Percentiles rank a stretch among this genome's conserved stretches.
Conservation (phyloP, 73 alveolate genomes). For the Paramecium octaurelia region DNA sequence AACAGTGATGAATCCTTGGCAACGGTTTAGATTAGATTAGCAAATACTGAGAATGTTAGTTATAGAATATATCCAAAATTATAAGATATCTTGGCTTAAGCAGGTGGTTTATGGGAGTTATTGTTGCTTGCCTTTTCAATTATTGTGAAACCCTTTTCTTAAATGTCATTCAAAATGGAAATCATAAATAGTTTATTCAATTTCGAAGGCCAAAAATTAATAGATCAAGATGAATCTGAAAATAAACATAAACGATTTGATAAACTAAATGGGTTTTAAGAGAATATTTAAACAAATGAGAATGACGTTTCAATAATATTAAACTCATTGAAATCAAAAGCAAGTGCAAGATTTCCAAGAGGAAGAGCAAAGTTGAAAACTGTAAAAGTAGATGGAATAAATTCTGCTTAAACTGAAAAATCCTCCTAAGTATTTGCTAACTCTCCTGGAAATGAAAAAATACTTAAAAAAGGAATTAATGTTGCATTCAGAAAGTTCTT, state of each 20-base stretch:
- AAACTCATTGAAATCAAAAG: not conserved
- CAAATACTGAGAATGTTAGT: not conserved
- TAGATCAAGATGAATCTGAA: not conserved
- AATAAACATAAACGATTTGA: not conserved
- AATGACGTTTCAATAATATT: not conserved
- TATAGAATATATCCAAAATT: constrained; percentile 4
- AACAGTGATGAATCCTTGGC: constrained; percentile 33
- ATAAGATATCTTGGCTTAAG: not conserved
- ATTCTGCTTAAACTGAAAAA: not conserved
- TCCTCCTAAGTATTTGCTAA: not conserved
- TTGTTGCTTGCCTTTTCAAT: not conserved
- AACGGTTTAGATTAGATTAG: not conserved
- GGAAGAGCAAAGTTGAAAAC: not conserved
- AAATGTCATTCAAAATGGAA: not conserved
- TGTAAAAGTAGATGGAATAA: not conserved
- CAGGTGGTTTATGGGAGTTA: constrained; percentile 34
- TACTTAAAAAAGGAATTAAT: not conserved
- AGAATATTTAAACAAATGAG: not conserved
- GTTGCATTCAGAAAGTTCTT: not conserved
- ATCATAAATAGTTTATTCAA: constrained; percentile 2
- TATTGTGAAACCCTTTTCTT: not conserved
- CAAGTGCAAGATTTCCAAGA: not conserved
- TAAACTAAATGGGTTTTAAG: not conserved
- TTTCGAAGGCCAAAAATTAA: not conserved
- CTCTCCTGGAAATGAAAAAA: not conserved